Conservation (phyloP, 768 basidiomycete species). For the Phylloporus sp. region DNA sequence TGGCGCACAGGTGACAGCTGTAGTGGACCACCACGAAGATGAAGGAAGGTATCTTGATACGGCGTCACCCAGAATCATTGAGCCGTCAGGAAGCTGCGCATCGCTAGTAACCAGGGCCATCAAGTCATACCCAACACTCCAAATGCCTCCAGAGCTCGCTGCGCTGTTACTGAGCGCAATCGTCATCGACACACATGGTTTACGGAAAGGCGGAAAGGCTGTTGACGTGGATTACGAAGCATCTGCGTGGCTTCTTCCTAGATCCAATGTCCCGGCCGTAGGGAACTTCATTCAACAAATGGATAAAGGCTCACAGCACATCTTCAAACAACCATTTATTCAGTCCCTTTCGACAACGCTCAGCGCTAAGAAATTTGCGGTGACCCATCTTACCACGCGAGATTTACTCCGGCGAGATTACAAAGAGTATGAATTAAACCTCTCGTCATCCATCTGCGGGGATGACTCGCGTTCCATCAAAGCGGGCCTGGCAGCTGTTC, state of each 20-base stretch:
- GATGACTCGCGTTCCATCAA: conserved; percentile 39
- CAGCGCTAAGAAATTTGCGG: conserved; percentile 54
- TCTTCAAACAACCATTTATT: conserved; percentile 42
- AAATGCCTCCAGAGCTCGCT: conserved; percentile 58
- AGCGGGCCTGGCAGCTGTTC: conserved; percentile 82
- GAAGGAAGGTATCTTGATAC: conserved; percentile 62
- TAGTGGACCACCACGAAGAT: conserved; percentile 93
- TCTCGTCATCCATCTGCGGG: conserved; percentile 27
- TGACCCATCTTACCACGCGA: conserved; percentile 61
- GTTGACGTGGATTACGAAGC: conserved; percentile 59
- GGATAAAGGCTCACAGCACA: conserved; percentile 15
- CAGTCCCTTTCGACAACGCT: conserved; percentile 47
- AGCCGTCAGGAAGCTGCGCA: conserved; percentile 74
- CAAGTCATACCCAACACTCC: conserved; percentile 21
- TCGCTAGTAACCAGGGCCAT: conserved; percentile 50
- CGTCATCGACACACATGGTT: conserved; percentile 81
- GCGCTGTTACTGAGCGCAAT: conserved; percentile 78
- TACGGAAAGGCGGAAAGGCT: conserved; percentile 78
- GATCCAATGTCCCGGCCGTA: conserved; percentile 41
- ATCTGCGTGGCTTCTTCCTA: conserved; percentile 59
- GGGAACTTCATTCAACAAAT: not conserved
- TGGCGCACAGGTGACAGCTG: conserved; percentile 55
- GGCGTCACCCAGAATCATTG: conserved; percentile 64
- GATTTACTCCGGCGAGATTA: conserved; percentile 94
- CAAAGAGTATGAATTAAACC: conserved; percentile 71